Conservation (phyloP, 371 early-diverging fungal species). For the Apophysomyces sp. region DNA sequence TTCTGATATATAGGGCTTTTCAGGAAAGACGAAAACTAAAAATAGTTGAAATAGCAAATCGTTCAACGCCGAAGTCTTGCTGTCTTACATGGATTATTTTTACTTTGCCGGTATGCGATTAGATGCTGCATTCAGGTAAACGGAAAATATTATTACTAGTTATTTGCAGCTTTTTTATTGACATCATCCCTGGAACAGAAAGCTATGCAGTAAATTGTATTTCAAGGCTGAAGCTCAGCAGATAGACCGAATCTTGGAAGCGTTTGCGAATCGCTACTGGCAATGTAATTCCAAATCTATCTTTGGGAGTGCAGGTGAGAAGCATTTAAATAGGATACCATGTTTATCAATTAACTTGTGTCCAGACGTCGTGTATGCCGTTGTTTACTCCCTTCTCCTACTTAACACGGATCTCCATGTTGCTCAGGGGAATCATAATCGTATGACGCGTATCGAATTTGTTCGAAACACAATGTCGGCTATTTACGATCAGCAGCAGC, state of each 20-base stretch:
- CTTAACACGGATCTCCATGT: conserved; percentile 91
- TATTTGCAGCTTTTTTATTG: not conserved
- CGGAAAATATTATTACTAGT: not conserved
- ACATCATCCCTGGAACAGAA: conserved; percentile 16
- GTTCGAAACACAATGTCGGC: conserved; percentile 49
- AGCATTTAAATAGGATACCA: not conserved
- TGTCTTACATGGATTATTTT: conserved; percentile 72
- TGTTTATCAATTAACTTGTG: not conserved
- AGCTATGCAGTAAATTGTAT: conserved; percentile 74
- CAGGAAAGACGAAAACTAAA: not conserved
- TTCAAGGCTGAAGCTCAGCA: conserved; percentile 92
- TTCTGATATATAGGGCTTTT: not conserved
- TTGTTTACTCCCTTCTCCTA: conserved; percentile 79
- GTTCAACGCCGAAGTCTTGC: conserved; percentile 57
- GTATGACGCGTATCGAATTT: conserved; percentile 55
- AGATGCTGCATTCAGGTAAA: conserved; percentile 77
- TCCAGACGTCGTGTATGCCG: conserved; percentile 73
- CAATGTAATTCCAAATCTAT: conserved; percentile 71
- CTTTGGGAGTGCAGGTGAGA: conserved; percentile 49
- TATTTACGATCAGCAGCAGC: conserved; percentile 29
- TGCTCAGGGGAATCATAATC: conserved; percentile 58
- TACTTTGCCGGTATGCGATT: conserved; percentile 71
- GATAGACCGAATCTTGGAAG: conserved; percentile 87
- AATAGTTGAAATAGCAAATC: conserved; percentile 21
- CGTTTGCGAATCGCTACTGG: conserved; percentile 80